phyloP scores from a whole-genome alignment of 768 basidiomycete genomes.

The Coprinopsis cinerea region DNA sequence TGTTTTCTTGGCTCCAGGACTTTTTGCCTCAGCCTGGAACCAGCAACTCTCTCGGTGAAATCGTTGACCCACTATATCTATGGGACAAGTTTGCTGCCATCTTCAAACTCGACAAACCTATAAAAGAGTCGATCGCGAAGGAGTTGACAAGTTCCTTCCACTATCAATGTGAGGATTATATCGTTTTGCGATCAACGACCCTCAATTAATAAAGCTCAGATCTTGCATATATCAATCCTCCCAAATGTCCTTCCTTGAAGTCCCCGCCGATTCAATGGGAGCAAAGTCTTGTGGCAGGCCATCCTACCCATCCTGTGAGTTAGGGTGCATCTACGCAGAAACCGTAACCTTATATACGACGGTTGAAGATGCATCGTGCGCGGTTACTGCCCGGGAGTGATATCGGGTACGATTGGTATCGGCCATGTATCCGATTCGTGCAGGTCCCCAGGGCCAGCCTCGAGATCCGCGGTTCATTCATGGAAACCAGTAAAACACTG shows the following conservation, averaged over 20 bases:
- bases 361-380: slow-evolving; percentile 49
- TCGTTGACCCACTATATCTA: slow-evolving; percentile 29
- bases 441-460: slow-evolving; percentile 33
- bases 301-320: slow-evolving; percentile 54
- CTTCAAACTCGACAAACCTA: slow-evolving; percentile 25
- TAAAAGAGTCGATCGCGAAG: slow-evolving; percentile 29
- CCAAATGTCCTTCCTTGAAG: slow-evolving; percentile 33
- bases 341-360: too few species aligned
- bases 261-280: slow-evolving; percentile 49
- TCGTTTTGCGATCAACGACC: too few species aligned
- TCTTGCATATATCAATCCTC: slow-evolving; percentile 33
- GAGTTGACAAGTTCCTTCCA: slow-evolving; percentile 38
- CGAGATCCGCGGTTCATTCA: slow-evolving; percentile 39
- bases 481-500: slow-evolving; percentile 26
- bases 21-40: slow-evolving; percentile 35
- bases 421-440: slow-evolving; percentile 44
- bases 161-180: slow-evolving; percentile 34
- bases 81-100: slow-evolving; percentile 40
- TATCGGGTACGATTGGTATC: slow-evolving; percentile 47
- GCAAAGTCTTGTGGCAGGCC: slow-evolving; percentile 52
- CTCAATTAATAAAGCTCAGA: slow-evolving; percentile 19
- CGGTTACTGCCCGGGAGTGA: slow-evolving; percentile 31
- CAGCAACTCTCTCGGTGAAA: slow-evolving; percentile 17
- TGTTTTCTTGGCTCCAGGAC: too few species aligned
- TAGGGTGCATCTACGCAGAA: too few species aligned